Conservation (phyloP, 805 yeast species). For the Ogataea nonfermentans region DNA sequence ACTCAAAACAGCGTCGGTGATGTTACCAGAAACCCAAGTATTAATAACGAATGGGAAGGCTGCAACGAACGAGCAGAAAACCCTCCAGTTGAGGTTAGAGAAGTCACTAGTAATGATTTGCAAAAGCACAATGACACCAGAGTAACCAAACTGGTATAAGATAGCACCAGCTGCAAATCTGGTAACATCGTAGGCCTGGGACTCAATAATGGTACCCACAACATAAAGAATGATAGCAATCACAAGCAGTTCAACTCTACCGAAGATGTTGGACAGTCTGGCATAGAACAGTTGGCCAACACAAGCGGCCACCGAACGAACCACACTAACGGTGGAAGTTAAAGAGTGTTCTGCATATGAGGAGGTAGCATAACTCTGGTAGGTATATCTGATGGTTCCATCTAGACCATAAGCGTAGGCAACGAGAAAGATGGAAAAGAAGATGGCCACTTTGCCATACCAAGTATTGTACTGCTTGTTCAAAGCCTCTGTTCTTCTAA, state of each 20-base stretch:
- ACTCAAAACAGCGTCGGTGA: constrained; percentile 38
- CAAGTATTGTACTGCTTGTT: constrained; percentile 44
- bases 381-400: constrained; percentile 45
- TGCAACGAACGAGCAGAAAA: constrained; percentile 61
- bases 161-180: constrained; percentile 67
- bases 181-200: constrained; percentile 56
- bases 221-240: constrained; percentile 53
- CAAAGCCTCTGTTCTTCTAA: constrained; percentile 54
- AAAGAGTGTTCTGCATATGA: constrained; percentile 55
- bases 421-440: constrained; percentile 49
- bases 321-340: constrained; percentile 56
- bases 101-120: constrained; percentile 63
- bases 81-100: constrained; percentile 69
- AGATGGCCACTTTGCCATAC: constrained; percentile 38
- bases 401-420: constrained; percentile 63
- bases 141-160: constrained; percentile 53
- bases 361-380: constrained; percentile 54
- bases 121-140: constrained; percentile 58
- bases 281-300: constrained; percentile 67
- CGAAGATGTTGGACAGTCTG: constrained; percentile 63
- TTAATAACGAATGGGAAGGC: constrained; percentile 72
- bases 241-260: constrained; percentile 53
- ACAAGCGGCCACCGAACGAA: constrained; percentile 60
- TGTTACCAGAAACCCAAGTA: constrained; percentile 73
- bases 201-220: constrained; percentile 63